Percentiles rank a stretch among this genome's conserved stretches.
Conservation (phyloP, 1,284 basidiomycete species). For the Apiotrichum porosum region DNA sequence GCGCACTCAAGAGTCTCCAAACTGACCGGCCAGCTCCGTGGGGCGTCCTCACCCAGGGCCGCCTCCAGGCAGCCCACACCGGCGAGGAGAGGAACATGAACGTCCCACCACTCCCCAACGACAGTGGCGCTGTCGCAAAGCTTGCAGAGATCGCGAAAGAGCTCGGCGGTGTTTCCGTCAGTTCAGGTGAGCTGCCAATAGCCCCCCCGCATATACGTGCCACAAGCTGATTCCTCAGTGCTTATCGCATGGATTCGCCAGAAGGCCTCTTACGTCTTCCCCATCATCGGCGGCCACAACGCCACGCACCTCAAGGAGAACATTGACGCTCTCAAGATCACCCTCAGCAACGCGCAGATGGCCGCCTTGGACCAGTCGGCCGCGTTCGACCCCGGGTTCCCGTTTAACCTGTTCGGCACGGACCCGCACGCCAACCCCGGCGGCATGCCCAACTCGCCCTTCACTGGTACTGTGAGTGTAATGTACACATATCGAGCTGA, state of each 20-base stretch:
- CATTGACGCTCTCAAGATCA: constrained; percentile 43
- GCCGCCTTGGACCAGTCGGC: constrained; percentile 35
- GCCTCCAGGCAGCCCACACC: constrained; percentile 45
- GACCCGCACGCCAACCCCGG: too few species aligned
- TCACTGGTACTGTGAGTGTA: too few species aligned
- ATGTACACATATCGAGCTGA: too few species aligned
- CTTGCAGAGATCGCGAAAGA: constrained; percentile 44
- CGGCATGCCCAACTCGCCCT: too few species aligned
- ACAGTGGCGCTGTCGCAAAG: constrained; percentile 25
- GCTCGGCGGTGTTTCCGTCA: too few species aligned
- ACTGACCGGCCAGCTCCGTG: constrained; percentile 47
- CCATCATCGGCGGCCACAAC: constrained; percentile 47
- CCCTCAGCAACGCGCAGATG: constrained; percentile 41
- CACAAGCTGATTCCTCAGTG: too few species aligned
- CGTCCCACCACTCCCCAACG: constrained; percentile 15
- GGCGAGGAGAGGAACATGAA: constrained; percentile 30
- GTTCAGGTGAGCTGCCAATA: constrained; percentile 26
- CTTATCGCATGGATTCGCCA: constrained; percentile 30
- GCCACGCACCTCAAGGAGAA: constrained; percentile 38
- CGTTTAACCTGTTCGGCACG: constrained; percentile 27
- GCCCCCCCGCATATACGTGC: constrained; percentile 31
- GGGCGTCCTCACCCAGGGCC: constrained; percentile 48
- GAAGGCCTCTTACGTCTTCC: constrained; percentile 18
- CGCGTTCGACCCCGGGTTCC: constrained; percentile 40
- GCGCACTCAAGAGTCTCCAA: too few species aligned